These are phyloP conservation scores for Ogataea philodendri DNA, from an alignment of 805 yeast genomes.

Conservation along the genomic window DNA sequence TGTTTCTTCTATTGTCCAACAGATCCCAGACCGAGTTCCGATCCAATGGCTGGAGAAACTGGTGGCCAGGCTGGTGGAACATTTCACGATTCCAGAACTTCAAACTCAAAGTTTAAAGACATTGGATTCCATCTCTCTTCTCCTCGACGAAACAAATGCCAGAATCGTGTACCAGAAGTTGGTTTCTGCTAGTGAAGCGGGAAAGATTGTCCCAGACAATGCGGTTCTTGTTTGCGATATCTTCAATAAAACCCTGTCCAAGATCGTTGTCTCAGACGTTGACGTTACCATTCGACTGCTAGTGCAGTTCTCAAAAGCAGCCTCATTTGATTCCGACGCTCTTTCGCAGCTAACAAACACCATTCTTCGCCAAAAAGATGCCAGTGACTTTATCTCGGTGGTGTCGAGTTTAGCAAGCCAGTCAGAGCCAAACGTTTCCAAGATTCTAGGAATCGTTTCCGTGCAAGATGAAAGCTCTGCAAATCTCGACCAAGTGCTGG, in stretches of 20 bases:
- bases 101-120: constrained; percentile 20
- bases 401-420: constrained; percentile 22
- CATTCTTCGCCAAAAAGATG: constrained; percentile 13
- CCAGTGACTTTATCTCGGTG: constrained; percentile 15
- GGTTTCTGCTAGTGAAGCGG: constrained; percentile 9
- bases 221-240: constrained; percentile 13
- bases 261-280: constrained; percentile 5
- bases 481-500: constrained; percentile 21
- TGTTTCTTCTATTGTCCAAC: constrained; percentile 19
- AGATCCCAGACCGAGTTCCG: constrained; percentile 9
- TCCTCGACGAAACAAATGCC: constrained; percentile 15
- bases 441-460: constrained; percentile 34
- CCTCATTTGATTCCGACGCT: constrained; percentile 21
- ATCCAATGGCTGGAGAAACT: constrained; percentile 24
- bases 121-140: constrained; percentile 12
- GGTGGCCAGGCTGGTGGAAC: constrained; percentile 20
- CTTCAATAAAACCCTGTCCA: constrained; percentile 12
- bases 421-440: constrained; percentile 24
- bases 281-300: constrained; percentile 15
- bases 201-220: constrained; percentile 15
- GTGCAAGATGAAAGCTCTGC: constrained; percentile 36
- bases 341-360: constrained; percentile 21
- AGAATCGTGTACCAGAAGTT: constrained; percentile 8
- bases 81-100: constrained; percentile 22
- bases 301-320: constrained; percentile 17